Evolutionary conservation across 352 stramenopile genomes (phyloP).

Genomic region (Globisporangium solare): DNA sequence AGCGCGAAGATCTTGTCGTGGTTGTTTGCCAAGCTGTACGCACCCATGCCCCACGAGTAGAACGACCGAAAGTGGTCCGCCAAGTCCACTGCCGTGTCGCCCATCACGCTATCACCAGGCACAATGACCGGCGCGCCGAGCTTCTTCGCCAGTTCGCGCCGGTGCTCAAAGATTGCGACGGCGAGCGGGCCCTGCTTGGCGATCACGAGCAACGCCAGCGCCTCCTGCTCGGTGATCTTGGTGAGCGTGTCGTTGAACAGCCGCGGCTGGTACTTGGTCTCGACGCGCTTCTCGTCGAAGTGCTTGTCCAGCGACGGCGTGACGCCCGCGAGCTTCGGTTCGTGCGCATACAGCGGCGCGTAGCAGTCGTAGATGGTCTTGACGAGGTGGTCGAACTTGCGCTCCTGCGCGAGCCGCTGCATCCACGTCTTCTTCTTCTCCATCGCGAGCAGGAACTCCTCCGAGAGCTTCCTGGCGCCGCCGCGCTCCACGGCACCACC

Average conservation of each 20-base stretch:
- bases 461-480: conserved; percentile 21
- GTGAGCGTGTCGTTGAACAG: conserved; percentile 56
- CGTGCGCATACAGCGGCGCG: conserved; percentile 40
- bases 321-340: conserved; percentile 13
- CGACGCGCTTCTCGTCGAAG: conserved; percentile 18
- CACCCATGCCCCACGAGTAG: conserved; percentile 63
- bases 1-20: conserved; percentile 35
- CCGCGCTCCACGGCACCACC: conserved; percentile 18
- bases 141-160: conserved; percentile 29
- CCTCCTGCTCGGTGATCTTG: conserved; percentile 61
- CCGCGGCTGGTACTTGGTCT: conserved; percentile 45
- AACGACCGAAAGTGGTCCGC: conserved; percentile 48
- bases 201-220: conserved; percentile 48
- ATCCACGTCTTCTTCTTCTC: conserved; percentile 68
- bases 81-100: conserved; percentile 32
- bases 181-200: conserved; percentile 27
- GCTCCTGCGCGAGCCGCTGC: conserved; percentile 33
- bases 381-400: conserved; percentile 32
- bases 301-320: conserved; percentile 6
- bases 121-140: conserved; percentile 24
- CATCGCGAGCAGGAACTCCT: conserved; percentile 49
- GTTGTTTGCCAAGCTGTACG: conserved; percentile 22
- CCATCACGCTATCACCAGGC: conserved; percentile 27
- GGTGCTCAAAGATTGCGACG: conserved; percentile 46
- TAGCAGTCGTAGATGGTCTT: conserved; percentile 61